These are phyloP conservation scores for Salix brachista DNA, from an alignment of 345 rosid genomes.

Conservation along the genomic window DNA sequence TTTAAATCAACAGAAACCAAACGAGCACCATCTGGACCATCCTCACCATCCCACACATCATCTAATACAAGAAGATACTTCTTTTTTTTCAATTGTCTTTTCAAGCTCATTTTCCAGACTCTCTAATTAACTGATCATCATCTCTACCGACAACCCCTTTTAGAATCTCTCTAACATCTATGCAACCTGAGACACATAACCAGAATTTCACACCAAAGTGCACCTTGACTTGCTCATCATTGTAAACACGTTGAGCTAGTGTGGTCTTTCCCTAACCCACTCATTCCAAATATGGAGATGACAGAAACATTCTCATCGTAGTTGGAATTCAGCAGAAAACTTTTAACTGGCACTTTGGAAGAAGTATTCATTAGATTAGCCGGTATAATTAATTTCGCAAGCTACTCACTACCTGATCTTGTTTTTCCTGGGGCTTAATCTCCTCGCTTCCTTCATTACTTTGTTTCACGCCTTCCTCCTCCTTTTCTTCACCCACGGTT, in stretches of 20 bases:
- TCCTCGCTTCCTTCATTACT: conserved; percentile 7
- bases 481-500: background rate
- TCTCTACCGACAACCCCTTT: no score
- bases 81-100: background rate
- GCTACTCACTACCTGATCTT: background rate
- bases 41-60: conserved; percentile 16
- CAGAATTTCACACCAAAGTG: background rate
- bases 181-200: background rate
- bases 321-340: background rate
- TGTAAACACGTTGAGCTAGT: conserved; percentile 11
- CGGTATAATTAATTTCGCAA: no score
- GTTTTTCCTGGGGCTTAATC: background rate
- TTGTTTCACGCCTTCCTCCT: background rate
- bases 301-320: conserved; percentile 1
- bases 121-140: conserved; percentile 5
- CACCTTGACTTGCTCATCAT: background rate
- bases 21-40: background rate
- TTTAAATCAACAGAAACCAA: no score
- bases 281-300: conserved; percentile 22
- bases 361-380: no score
- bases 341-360: background rate
- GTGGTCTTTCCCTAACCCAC: conserved; percentile 26
- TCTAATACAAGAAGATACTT: conserved; percentile 21
- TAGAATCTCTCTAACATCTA: background rate
- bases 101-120: conserved; percentile 1